Evolutionary conservation across 805 yeast species (phyloP).

Genomic region (Zygoascus biomembranicola): DNA sequence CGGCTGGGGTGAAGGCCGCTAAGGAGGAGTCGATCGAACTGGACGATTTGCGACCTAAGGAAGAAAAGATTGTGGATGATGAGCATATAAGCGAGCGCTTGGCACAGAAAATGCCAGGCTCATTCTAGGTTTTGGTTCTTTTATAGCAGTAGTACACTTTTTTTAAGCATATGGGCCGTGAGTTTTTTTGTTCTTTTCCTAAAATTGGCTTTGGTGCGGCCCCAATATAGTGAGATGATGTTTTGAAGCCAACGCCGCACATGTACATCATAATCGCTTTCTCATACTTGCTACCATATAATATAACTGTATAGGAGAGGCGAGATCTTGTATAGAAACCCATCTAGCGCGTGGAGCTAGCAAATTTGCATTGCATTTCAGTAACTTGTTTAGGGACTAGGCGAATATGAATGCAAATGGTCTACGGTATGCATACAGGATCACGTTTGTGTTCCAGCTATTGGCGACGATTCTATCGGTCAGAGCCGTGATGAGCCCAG

Average conservation of each 20-base stretch:
- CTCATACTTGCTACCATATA: too few relatives aligned
- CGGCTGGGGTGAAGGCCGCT: slow-evolving; percentile 4
- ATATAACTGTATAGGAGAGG: too few relatives aligned
- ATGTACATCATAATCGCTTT: neutral
- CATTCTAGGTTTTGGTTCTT: neutral
- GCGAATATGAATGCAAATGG: neutral
- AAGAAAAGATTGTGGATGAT: neutral
- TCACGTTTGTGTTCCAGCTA: slow-evolving; percentile 7
- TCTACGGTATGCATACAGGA: slow-evolving; percentile 4
- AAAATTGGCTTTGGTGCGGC: neutral
- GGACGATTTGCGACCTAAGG: neutral
- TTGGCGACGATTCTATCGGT: slow-evolving; percentile 4
- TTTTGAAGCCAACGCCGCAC: neutral
- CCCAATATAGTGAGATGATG: too few relatives aligned
- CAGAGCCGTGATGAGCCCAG: slow-evolving; percentile 1
- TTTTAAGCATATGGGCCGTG: too few relatives aligned
- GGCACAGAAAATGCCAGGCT: neutral
- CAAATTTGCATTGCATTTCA: neutral
- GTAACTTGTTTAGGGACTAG: too few relatives aligned
- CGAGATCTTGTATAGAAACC: too few relatives aligned
- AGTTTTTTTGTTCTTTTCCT: too few relatives aligned
- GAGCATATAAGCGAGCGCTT: neutral
- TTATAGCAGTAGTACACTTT: neutral
- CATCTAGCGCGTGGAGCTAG: neutral
- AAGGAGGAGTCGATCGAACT: slow-evolving; percentile 5